Base-by-base conservation (phyloP, 768 basidiomycete genomes). In the Collybia sordida region DNA sequence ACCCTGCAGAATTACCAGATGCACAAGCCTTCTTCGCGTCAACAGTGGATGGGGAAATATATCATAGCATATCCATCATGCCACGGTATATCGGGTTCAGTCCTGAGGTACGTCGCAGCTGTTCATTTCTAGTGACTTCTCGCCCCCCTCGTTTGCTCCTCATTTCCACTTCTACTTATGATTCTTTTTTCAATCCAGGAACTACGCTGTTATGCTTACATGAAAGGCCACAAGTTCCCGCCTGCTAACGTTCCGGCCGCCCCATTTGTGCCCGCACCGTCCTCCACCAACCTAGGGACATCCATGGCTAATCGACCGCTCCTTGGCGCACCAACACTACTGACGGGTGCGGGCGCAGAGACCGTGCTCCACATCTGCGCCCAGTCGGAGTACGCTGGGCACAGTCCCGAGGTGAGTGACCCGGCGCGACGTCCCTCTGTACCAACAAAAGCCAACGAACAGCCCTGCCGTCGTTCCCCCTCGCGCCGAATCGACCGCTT, bases 321-420 rank as follows among this genome's bases (percentile, higher is more conserved):
- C 37, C 28, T 40, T 23, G 48, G 51, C 57, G 38, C 50, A 41
- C 31, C 31, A 14, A 31, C 31, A 12, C 3, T 15, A 52, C 5
- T 66, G 53, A 53, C 27, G 22, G 47, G 6, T 56, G 52, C 25
- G 35, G 47, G 4, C 25, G 63, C 53, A 6, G 77, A 77, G 1
- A 64, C 58, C 0, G 27, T 74, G 34, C 61, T 73, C 58, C 64
- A 59, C 50, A 69, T 79, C 49, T 67, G 59, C 31, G 59, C 73
- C 2, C 62, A 70, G 23, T 63, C 66, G 12, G 63, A 58, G 42
- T 79, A 66, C 47, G 62, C 67, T 5, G 67, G 70, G 45, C 79
- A 80, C 51, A 74, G 75, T 42, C 71, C 78, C 54, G 80, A 82
- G 74, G 80, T 80, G 46, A 41, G 50, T 36, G 11, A 18, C 15